Base-by-base conservation (phyloP, 139 green algal species). In the Picochlorum costavermella region DNA sequence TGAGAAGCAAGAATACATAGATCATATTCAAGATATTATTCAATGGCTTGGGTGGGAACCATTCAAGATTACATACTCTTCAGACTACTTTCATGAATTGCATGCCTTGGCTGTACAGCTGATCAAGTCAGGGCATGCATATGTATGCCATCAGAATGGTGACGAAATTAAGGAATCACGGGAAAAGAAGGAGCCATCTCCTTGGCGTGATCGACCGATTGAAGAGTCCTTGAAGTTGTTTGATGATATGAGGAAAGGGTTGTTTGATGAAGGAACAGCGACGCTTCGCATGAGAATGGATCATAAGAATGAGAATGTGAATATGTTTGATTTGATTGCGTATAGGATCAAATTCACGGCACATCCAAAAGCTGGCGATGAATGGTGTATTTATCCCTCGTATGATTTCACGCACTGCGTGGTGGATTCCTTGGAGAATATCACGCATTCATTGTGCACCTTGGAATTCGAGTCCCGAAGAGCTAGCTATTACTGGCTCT, bases 341-440 rank as follows among this genome's bases (percentile, higher is more conserved):
- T 96, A 96, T 79, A 86, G 94, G 64, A 91, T 99, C 78, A 98
- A 97, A 76, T 95, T 91, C 61, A 67, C 76, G 43, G 17, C 58
- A 63, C 94, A 99, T 79, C 92, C 94, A 8, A 84, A 95, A 46
- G 86, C 84, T 0, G 88, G 91, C 4, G 29, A 60, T 43, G 31
- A n/a, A 11, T 96, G 90, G 90, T 97, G 91, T 83, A 95, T 99
- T 73, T 99, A 99, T 79, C 94, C 94, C 25, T 95, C 85, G 16
- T 99, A 99, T 69, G 94, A 99, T 86, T 99, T 90, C 88, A 98
- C 94, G 2, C 94, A 99, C 81, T 98, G 92, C 83, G 56, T 99
- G 26, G 91, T 94, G 65, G 94, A 99, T 76, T 72, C 83, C 0
- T 65, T 99, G n/a, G 94, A 99, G 75, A 88, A 98, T 81, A 90